Percentiles rank a stretch among this genome's conserved stretches.
phyloP scores from a whole-genome alignment of 495 filamentous ascomycete genomes.

The Aspergillus diversus region DNA sequence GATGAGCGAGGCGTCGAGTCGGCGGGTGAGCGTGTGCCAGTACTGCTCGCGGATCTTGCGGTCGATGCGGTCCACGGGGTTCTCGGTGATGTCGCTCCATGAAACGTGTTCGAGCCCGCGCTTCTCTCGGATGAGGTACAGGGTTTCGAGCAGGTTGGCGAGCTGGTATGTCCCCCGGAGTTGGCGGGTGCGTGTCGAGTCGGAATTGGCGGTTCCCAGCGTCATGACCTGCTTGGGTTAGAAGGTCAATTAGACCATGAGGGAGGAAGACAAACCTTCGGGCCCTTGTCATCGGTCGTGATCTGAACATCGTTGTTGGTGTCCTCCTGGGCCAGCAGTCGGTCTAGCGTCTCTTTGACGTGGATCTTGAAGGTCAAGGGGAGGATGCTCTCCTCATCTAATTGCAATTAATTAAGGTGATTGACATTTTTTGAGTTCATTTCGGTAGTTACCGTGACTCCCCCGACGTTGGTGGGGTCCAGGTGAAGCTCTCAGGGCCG shows the following conservation, averaged over 20 bases:
- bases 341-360: conserved; percentile 5
- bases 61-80: conserved; percentile 4
- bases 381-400: conserved; percentile 4
- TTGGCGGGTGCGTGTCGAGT: background rate
- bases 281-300: conserved; percentile 1
- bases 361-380: conserved; percentile 10
- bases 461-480: background rate
- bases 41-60: conserved; percentile 11
- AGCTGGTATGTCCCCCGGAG: conserved; percentile 5
- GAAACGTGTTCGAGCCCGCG: conserved; percentile 3
- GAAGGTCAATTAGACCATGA: background rate
- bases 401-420: no score
- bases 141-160: conserved; percentile 5
- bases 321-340: conserved; percentile 6
- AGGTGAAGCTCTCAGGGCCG: background rate
- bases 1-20: conserved; percentile 5
- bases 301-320: conserved; percentile 6
- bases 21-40: conserved; percentile 3
- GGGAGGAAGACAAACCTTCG: background rate
- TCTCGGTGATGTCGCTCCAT: conserved; percentile 8
- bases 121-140: conserved; percentile 1
- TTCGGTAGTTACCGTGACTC: background rate
- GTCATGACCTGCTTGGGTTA: conserved; percentile 5
- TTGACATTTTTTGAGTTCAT: no score
- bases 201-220: conserved; percentile 3